Evolutionary conservation across 2,329 filamentous ascomycete species (phyloP).

Genomic region (Neonectria sp.): DNA sequence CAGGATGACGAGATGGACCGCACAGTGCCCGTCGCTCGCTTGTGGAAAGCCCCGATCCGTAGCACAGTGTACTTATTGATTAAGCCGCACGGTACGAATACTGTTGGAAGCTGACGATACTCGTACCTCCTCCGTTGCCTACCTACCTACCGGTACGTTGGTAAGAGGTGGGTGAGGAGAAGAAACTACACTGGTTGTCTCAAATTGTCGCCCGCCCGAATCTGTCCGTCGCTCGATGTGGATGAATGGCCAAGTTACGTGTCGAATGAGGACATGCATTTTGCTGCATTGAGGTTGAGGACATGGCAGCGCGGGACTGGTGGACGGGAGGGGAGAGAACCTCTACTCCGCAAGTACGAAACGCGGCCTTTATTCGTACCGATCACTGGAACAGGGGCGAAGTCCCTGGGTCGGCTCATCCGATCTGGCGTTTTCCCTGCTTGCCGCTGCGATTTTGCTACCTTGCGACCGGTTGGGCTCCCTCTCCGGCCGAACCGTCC

Average conservation of each 20-base stretch:
- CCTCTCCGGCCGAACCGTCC: background rate
- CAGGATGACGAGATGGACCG: constrained; percentile 23
- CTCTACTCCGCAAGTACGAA: background rate
- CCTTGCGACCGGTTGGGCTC: background rate
- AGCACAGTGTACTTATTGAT: background rate
- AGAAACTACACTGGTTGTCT: constrained; percentile 6
- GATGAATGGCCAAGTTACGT: constrained; percentile 22
- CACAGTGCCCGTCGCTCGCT: constrained; percentile 26
- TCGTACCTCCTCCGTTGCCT: constrained; percentile 3
- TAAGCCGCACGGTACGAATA: constrained; percentile 10
- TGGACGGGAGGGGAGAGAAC: background rate
- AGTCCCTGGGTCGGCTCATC: background rate
- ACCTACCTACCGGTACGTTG: constrained; percentile 16
- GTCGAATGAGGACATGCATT: constrained; percentile 10
- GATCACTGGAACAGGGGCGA: background rate
- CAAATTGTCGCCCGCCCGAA: constrained; percentile 6
- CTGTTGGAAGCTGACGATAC: constrained; percentile 17
- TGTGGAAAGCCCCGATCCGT: background rate
- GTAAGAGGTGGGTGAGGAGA: constrained; percentile 20
- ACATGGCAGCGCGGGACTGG: constrained; percentile 17
- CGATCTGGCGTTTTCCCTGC: constrained; percentile 1
- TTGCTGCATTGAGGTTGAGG: constrained; percentile 17
- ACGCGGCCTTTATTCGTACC: background rate
- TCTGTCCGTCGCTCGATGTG: constrained; percentile 13
- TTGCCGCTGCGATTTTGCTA: background rate